Evolutionary conservation across 345 rosid species (phyloP).

Genomic region (Euphorbia lathyris): DNA sequence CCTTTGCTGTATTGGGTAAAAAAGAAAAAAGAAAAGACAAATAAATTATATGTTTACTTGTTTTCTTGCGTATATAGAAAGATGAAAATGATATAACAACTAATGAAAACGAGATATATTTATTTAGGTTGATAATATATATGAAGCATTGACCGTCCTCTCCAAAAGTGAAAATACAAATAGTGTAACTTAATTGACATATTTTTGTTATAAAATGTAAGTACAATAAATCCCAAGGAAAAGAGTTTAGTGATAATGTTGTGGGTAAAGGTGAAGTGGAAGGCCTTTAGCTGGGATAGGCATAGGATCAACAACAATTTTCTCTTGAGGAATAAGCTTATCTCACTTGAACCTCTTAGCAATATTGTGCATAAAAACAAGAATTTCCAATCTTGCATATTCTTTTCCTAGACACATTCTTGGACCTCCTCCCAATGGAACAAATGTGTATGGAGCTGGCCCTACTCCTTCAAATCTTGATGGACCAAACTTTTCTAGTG

Average conservation of each 20-base stretch:
- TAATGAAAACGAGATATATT: too few relatives aligned
- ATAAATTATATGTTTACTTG: too few relatives aligned
- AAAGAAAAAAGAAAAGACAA: too few relatives aligned
- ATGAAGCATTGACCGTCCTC: too few relatives aligned
- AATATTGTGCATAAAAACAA: slow-evolving; percentile 14
- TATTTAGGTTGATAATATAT: too few relatives aligned
- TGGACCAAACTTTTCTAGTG: slow-evolving; percentile 18
- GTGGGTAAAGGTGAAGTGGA: slow-evolving; percentile 6
- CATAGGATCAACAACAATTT: slow-evolving; percentile 18
- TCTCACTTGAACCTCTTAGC: slow-evolving; percentile 14
- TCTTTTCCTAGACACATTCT: slow-evolving; percentile 22
- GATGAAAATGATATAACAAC: too few relatives aligned
- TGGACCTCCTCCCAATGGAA: slow-evolving; percentile 25
- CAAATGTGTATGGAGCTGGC: slow-evolving; percentile 16
- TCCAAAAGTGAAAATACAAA: too few relatives aligned
- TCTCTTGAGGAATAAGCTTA: slow-evolving; percentile 15
- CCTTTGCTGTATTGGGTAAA: too few relatives aligned
- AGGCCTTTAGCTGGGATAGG: slow-evolving; percentile 20
- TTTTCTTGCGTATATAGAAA: too few relatives aligned
- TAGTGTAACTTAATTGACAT: too few relatives aligned
- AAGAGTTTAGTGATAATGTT: not conserved
- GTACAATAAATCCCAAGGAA: too few relatives aligned
- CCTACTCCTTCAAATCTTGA: slow-evolving; percentile 18
- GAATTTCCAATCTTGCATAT: slow-evolving; percentile 20
- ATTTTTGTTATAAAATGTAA: not conserved